Evolutionary conservation across 345 rosid species (phyloP).

Genomic region (Draba incana): DNA sequence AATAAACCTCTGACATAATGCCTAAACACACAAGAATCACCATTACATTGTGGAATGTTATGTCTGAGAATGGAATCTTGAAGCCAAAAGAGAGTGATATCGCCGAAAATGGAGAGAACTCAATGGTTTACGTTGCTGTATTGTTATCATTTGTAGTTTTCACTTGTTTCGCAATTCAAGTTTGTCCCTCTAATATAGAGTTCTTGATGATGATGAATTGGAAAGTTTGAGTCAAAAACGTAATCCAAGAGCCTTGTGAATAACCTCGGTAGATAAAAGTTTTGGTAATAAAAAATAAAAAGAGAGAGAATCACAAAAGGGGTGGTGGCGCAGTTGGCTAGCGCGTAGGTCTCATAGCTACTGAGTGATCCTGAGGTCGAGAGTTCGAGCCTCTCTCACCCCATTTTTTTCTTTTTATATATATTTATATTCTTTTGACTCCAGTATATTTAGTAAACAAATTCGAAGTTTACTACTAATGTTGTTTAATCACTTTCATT

Average conservation of each 20-base stretch:
- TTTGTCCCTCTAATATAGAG: neutral
- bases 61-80: conserved; percentile 6
- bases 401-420: conserved; percentile 40
- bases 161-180: conserved; percentile 14
- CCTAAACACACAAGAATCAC: conserved; percentile 23
- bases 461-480: too few species aligned
- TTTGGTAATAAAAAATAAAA: too few species aligned
- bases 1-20: conserved; percentile 22
- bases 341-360: conserved; percentile 98
- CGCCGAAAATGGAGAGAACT: conserved; percentile 7
- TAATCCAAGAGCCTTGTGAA: too few species aligned
- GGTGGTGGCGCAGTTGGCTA: conserved; percentile 99
- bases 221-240: neutral
- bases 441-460: too few species aligned
- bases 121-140: conserved; percentile 18
- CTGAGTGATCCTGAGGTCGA: conserved; percentile 95
- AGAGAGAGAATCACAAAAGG: neutral
- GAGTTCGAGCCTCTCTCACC: conserved; percentile 97
- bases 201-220: neutral
- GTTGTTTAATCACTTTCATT: conserved; percentile 1
- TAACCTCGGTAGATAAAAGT: too few species aligned
- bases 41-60: neutral
- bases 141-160: conserved; percentile 31
- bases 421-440: too few species aligned
- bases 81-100: conserved; percentile 14